These are phyloP conservation scores for Ogataea polymorpha DNA, from an alignment of 805 yeast genomes.

Conservation along the genomic window DNA sequence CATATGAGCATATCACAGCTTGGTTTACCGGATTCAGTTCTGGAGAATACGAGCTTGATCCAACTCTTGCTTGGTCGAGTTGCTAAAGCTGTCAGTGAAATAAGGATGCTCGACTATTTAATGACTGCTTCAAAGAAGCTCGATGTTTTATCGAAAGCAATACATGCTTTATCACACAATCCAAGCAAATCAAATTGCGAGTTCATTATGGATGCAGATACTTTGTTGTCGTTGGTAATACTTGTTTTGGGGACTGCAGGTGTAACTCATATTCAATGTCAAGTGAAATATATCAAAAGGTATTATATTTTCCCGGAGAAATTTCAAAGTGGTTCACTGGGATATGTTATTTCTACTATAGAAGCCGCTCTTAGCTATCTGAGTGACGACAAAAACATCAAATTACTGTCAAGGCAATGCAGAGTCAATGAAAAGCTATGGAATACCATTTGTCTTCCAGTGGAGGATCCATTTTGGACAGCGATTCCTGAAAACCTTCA, in stretches of 20 bases:
- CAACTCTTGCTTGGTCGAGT: constrained; percentile 42
- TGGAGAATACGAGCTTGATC: constrained; percentile 18
- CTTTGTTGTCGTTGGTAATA: constrained; percentile 66
- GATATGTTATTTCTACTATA: constrained; percentile 77
- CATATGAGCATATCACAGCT: constrained; percentile 48
- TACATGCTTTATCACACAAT: not conserved
- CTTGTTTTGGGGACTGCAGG: constrained; percentile 66
- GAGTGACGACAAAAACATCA: constrained; percentile 29
- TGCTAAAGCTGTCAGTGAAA: constrained; percentile 46
- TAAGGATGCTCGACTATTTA: constrained; percentile 45
- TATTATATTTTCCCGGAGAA: constrained; percentile 47
- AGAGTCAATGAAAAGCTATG: constrained; percentile 51
- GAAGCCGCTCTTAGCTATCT: constrained; percentile 78
- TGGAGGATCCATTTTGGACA: too few relatives aligned
- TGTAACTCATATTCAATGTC: constrained; percentile 56
- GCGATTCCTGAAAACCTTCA: too few relatives aligned
- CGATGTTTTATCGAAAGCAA: constrained; percentile 31
- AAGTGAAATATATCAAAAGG: constrained; percentile 60
- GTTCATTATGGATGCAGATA: constrained; percentile 70
- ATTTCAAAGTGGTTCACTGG: constrained; percentile 56
- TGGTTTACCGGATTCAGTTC: constrained; percentile 36
- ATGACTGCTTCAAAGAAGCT: constrained; percentile 49
- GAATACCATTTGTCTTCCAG: constrained; percentile 37
- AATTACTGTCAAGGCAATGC: constrained; percentile 41
- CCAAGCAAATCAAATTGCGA: not conserved